Conservation (phyloP, 2,329 filamentous ascomycete genomes). For the Colletotrichum musae region DNA sequence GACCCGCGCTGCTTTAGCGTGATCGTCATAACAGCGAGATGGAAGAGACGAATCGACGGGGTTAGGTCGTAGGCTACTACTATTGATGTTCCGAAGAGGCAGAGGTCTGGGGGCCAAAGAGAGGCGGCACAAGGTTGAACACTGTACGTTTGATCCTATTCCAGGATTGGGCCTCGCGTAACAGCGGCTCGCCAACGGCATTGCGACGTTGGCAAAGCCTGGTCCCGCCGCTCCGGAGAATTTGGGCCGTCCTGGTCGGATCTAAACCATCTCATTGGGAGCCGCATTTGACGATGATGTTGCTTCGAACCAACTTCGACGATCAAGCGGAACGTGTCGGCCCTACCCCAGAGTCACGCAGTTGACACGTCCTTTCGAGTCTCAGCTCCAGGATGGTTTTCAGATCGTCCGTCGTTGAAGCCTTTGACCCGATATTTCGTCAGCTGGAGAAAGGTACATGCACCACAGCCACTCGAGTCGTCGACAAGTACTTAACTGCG, state of each 20-base stretch:
- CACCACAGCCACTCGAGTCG: conserved; percentile 15
- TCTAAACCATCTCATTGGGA: conserved; percentile 31
- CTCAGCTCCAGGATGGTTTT: background rate
- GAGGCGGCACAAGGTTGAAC: conserved; percentile 12
- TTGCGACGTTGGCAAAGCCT: conserved; percentile 22
- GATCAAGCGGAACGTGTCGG: conserved; percentile 14
- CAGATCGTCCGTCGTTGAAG: background rate
- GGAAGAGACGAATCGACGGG: background rate
- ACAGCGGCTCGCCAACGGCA: conserved; percentile 21
- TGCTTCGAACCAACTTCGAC: conserved; percentile 7
- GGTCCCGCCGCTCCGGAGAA: conserved; percentile 34
- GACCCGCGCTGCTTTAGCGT: background rate
- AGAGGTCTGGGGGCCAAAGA: conserved; percentile 13
- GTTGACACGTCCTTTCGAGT: background rate
- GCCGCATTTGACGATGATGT: conserved; percentile 13
- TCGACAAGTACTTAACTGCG: conserved; percentile 3
- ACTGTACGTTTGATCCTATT: conserved; percentile 12
- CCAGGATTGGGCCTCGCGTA: conserved; percentile 29
- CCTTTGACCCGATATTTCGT: background rate
- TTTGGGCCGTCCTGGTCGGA: conserved; percentile 30
- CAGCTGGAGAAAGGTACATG: background rate
- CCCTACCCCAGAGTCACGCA: conserved; percentile 3
- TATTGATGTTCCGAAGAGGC: background rate
- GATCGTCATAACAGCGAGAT: conserved; percentile 11
- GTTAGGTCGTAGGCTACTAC: conserved; percentile 2